Percentiles rank a stretch among this genome's conserved stretches.
Evolutionary conservation across 129 eudicot species (phyloP).

Genomic region (Escallonia herrerae): DNA sequence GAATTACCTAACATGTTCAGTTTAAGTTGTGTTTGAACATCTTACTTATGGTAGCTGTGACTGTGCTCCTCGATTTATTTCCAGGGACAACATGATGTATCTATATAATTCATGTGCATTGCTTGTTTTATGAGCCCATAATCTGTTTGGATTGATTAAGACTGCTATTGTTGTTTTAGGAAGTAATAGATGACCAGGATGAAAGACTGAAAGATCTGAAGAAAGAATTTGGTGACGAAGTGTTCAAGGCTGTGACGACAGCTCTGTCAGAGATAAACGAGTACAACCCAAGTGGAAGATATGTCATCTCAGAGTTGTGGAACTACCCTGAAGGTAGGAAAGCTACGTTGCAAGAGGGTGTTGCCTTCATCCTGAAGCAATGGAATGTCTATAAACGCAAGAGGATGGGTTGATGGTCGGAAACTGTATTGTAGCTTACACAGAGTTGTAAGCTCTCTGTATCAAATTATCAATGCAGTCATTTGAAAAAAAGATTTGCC

Average conservation of each 20-base stretch:
- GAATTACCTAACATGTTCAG: too few relatives aligned
- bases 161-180: slow-evolving; percentile 29
- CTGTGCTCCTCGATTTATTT: too few relatives aligned
- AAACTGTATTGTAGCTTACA: too few relatives aligned
- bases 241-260: slow-evolving; percentile 53
- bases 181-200: slow-evolving; percentile 48
- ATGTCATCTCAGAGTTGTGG: slow-evolving; percentile 64
- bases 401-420: slow-evolving; percentile 7
- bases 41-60: too few relatives aligned
- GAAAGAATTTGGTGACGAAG: slow-evolving; percentile 46
- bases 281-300: slow-evolving; percentile 84
- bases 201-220: slow-evolving; percentile 51
- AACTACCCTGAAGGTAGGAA: slow-evolving; percentile 48
- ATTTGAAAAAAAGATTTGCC: neutral
- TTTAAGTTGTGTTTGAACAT: too few relatives aligned
- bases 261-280: slow-evolving; percentile 67
- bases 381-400: slow-evolving; percentile 44
- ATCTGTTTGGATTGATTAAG: neutral
- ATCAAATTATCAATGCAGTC: neutral
- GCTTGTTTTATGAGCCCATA: neutral
- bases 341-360: slow-evolving; percentile 69
- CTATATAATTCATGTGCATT: too few relatives aligned
- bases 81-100: too few relatives aligned
- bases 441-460: neutral
- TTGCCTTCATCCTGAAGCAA: slow-evolving; percentile 27